phyloP scores from a whole-genome alignment of 306 rosid species.

The Fragaria nilgerrensis region DNA sequence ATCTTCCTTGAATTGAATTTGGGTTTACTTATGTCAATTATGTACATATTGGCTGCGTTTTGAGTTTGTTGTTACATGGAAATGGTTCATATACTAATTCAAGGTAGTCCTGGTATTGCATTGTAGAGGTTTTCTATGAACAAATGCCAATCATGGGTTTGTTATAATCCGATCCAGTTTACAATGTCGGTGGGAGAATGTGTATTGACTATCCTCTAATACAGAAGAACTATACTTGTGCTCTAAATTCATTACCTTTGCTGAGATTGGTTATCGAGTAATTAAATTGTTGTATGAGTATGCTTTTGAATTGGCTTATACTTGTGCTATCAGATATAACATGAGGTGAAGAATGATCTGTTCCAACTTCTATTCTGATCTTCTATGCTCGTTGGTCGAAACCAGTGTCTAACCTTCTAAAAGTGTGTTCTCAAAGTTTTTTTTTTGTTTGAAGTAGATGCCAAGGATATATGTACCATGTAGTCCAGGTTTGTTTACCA shows the following conservation, averaged over 20 bases:
- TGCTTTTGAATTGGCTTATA: neutral
- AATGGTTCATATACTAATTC: neutral
- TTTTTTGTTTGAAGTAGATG: too few species aligned
- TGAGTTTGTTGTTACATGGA: neutral
- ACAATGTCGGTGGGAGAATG: neutral
- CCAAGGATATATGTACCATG: neutral
- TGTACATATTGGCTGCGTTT: constrained; percentile 1
- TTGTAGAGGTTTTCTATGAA: neutral
- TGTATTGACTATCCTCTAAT: neutral
- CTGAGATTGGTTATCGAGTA: neutral
- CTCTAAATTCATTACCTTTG: neutral
- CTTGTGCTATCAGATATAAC: neutral
- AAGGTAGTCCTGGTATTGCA: neutral
- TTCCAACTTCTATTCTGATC: neutral
- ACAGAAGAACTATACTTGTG: neutral
- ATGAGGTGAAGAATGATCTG: neutral
- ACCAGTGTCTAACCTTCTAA: neutral
- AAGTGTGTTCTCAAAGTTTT: neutral
- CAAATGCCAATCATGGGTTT: neutral
- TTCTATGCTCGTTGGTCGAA: neutral
- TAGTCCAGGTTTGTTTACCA: neutral
- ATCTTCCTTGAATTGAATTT: constrained; percentile 18
- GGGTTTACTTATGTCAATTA: neutral
- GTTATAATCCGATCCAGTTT: neutral
- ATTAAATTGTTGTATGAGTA: neutral